These are phyloP conservation scores for Gossypium arboreum DNA, from an alignment of 345 rosid genomes.

Conservation along the genomic window DNA sequence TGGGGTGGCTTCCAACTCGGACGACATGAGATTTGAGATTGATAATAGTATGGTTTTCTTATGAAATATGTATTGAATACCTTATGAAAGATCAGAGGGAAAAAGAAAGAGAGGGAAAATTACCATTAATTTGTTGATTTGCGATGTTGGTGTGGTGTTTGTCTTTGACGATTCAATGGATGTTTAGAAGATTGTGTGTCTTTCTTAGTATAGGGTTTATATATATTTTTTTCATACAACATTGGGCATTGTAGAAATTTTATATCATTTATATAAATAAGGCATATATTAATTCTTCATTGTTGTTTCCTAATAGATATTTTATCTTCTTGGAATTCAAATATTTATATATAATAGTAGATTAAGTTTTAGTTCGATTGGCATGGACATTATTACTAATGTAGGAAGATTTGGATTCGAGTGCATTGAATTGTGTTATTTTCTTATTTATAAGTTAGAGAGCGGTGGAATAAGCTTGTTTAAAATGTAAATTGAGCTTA, in stretches of 20 bases:
- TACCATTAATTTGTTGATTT: constrained; percentile 24
- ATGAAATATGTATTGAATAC: constrained; percentile 16
- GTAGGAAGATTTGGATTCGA: accelerated
- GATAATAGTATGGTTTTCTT: constrained; percentile 38
- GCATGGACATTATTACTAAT: accelerated
- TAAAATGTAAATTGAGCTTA: no score
- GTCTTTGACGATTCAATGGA: constrained; percentile 17
- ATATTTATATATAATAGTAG: no score
- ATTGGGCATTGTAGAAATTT: constrained; percentile 1
- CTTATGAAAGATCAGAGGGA: background rate
- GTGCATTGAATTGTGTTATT: no score
- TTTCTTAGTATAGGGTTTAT: constrained; percentile 10
- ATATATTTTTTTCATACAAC: background rate
- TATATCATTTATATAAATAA: background rate
- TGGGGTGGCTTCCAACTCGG: constrained; percentile 38
- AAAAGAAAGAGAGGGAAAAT: background rate
- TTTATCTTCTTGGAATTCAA: background rate
- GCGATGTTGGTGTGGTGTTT: constrained; percentile 20
- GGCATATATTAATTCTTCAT: background rate
- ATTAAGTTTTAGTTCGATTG: no score
- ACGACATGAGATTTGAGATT: constrained; percentile 39
- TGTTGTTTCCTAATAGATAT: background rate
- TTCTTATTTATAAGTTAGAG: no score
- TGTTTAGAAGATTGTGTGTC: background rate
- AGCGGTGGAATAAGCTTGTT: no score